Base-by-base conservation (phyloP, 805 yeast species). In the Wickerhamomyces mucosus region DNA sequence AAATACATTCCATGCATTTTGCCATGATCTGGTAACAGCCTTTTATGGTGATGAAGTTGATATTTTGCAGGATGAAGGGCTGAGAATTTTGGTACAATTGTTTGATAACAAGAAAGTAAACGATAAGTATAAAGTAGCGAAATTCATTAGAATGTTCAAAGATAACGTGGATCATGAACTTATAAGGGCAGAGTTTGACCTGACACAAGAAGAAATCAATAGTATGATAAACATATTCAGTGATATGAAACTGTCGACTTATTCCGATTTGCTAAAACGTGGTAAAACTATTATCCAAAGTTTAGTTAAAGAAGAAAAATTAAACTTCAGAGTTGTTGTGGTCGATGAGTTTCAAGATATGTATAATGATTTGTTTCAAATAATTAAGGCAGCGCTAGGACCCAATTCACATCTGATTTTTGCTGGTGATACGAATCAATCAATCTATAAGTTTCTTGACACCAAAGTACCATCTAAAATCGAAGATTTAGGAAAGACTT, bases 341-440 rank as follows among this genome's bases (percentile, higher is more conserved):
- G 74, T 80, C 10, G 89, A 81, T 54, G 89, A 81, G 48, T 76
- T 75, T 45, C 89, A 81, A 48, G 89, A 81, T 51, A 61, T 79
- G 48, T 70, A 75, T 39, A 66, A 68, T 0, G 61, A 59, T 8
- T 53, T 78, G 15, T 43, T 70, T 17, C 60, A 61, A 14, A 48
- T 79, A 3, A 53, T 77, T 4, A 46, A 51, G 5, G 47, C 59
- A 1, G 53, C 71, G 3, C 40, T 63, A 0, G 36, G 36, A 7
- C 6, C 7, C 6, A 42, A 44, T 3, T 64, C 69, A 32, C 86
- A 80, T 48, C 44, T 81, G 21, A 67, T 78, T 2, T 50, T 80
- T 14, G 78, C 85, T 4, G 88, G 88, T 1, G 89, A 81, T 52
- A 69, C 75, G 1, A 64, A 73, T 47, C 89, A 81, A 52, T 66